A percentile compares a stretch with the other conserved stretches of the same genome.
These are phyloP conservation scores for Lepidium africanum DNA, from an alignment of 345 rosid species.

Conservation along the genomic window DNA sequence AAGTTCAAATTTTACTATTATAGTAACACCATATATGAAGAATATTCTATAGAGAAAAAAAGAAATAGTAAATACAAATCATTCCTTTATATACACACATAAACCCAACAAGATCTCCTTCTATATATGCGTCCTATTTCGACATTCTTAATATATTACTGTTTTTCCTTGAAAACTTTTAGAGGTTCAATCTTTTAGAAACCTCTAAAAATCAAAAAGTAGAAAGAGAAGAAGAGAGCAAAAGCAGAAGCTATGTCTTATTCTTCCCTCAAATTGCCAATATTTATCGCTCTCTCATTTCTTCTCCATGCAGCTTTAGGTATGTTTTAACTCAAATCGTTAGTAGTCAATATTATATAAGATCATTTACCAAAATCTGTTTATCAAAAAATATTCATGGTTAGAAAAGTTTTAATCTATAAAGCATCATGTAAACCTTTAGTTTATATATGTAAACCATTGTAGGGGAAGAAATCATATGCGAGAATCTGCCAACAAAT, in stretches of 20 bases:
- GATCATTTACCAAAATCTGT: background rate
- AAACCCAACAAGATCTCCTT: background rate
- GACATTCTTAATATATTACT: background rate
- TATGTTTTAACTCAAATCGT: constrained; percentile 11
- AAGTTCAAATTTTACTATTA: background rate
- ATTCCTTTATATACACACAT: background rate
- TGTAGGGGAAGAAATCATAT: constrained; percentile 46
- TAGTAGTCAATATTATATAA: background rate
- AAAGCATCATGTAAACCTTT: too few relatives aligned
- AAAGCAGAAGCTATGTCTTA: constrained; percentile 38
- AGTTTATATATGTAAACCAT: too few relatives aligned
- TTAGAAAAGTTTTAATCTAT: background rate
- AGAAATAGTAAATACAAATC: constrained; percentile 9
- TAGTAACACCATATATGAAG: constrained; percentile 3
- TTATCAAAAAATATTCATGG: background rate
- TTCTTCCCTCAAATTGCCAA: constrained; percentile 41
- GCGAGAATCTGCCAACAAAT: constrained; percentile 64
- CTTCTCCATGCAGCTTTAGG: constrained; percentile 69
- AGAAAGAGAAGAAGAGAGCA: background rate
- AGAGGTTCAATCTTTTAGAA: background rate
- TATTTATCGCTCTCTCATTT: constrained; percentile 47
- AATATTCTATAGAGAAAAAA: background rate
- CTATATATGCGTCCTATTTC: background rate
- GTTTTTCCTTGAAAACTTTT: background rate
- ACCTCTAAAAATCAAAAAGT: constrained; percentile 5